Evolutionary conservation across 352 stramenopile species (phyloP), one percentile per base, ranked within the genome.

Genomic region (Pythium graminicola): DNA sequence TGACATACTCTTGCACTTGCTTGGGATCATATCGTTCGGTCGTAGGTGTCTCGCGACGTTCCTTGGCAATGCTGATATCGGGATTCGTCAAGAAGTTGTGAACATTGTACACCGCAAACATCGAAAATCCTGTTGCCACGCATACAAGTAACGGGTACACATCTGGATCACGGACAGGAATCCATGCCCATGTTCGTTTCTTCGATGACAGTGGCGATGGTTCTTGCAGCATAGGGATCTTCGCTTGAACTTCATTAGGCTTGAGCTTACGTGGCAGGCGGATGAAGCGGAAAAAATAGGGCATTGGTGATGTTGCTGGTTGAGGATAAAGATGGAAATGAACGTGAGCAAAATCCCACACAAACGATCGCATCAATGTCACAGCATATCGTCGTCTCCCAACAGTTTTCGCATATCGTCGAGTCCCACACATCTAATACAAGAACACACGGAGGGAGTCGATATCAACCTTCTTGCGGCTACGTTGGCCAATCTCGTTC

Each of bases 401-500:
- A 50, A n/a, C 17, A 23, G 42, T 19, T 57, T n/a, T 49, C 50
- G 24, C 36, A 51, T 14, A 3, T 19, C 33, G 41, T 52, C 45
- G 28, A 31, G 32, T 57, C 41, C 47, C 41, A 40, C 22, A 19
- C 2, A 20, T 23, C 44, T 64, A 85, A 50, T 85, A 81, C 46
- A 85, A 58, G 52, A 88, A 88, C 14, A 74, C 65, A 38, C 74
- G 74, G 42, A 88, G 49, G 20, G 69, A 76, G 50, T 82, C 74
- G 13, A 88, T 61, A 39, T 85, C 66, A 1, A 85, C 64, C 23
- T 74, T 79, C 29, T 65, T 64, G 51, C 71, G 74, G 38, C 69
- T 74, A 27, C 78, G 67, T 50, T 71, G 67, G 52, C 74, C 74
- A 45, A 85, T 80, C 42, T 84, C 74, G 44, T 73, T 76, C 47